Base-by-base conservation (phyloP, 805 yeast genomes). In the Debaryomyces prosopidis region DNA sequence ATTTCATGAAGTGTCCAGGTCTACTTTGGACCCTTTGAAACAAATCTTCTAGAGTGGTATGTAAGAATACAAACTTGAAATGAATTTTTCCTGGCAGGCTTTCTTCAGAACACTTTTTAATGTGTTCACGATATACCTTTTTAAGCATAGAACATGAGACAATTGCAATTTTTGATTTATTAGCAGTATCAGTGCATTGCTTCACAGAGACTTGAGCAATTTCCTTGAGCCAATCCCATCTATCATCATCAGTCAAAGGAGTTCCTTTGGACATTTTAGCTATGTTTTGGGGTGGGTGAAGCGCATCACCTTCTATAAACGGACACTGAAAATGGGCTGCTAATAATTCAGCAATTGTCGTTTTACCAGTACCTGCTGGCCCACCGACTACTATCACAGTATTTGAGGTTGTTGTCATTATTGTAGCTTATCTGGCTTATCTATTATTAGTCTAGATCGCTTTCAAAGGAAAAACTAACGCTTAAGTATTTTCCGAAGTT, bases 281-380 rank as follows among this genome's bases (percentile, higher is more conserved):
- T 11, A 92, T 73, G 61, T 94, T 94, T 43, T 59, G 65, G 35
- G 55, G 53, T 2, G 96, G 89, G 63, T 91, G 97, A 20, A 85
- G 73, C 2, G 72, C 65, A 62, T 94, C 99, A 4, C 98, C 99
- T 63, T 94, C 99, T 10, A 90, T 63, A 59, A 79, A 90, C 2
- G 81, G 73, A 40, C 85, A 73, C 2, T 63, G 47, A 15, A 81
- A 74, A 17, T 65, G 58, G 16, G 66, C 48, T 0, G 85, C 63
- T 16, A 91, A 57, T 9, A 63, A 57, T 11, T 68, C 68, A 0
- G 88, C 96, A 16, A 87, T 78, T 1, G 97, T 88, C 17, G 95
- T 76, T 62, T 94, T 94, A 1, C 99, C 99, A 1, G 96, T 87
- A 7, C 98, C 98, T 0, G 97, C 91, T 0, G 98, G 96, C 0